Percentiles rank a stretch among this genome's conserved stretches.
Evolutionary conservation across 1,139 yeast species (phyloP).

Genomic region (Hyphopichia khmerensis): DNA sequence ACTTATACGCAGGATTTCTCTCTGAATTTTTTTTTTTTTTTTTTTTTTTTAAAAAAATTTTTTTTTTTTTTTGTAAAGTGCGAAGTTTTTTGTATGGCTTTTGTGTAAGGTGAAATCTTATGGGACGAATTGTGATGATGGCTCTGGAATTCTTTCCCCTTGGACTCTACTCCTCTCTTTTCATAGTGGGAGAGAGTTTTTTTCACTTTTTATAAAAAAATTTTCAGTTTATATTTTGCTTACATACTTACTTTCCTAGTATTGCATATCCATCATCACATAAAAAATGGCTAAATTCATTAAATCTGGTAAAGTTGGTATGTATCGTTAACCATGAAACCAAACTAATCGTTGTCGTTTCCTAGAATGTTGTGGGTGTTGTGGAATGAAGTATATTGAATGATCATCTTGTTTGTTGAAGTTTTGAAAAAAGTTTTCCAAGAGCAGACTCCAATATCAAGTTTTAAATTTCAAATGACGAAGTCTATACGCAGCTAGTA

Average conservation of each 20-base stretch:
- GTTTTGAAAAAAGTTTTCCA: too few relatives aligned
- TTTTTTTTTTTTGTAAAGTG: neutral
- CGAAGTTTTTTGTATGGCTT: neutral
- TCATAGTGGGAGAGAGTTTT: neutral
- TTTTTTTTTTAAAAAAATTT: neutral
- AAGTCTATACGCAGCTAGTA: too few relatives aligned
- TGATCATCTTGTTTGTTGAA: too few relatives aligned
- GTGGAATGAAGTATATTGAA: too few relatives aligned
- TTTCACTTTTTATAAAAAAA: conserved; percentile 4
- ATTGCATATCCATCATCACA: conserved; percentile 14
- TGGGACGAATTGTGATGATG: neutral
- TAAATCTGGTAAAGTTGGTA: conserved; percentile 99
- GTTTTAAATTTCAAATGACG: too few relatives aligned
- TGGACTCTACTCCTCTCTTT: neutral
- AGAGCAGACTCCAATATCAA: too few relatives aligned
- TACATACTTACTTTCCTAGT: conserved; percentile 5
- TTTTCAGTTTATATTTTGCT: conserved; percentile 6
- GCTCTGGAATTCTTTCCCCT: neutral
- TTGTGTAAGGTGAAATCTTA: neutral
- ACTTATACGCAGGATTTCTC: neutral
- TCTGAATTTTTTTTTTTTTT: neutral
- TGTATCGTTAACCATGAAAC: conserved; percentile 50
- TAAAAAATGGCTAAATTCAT: conserved; percentile 92
- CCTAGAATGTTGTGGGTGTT: too few relatives aligned
- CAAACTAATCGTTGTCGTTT: too few relatives aligned